Base-by-base conservation (phyloP, 1,284 basidiomycete species). In the Exobasidium cylindrosporum region DNA sequence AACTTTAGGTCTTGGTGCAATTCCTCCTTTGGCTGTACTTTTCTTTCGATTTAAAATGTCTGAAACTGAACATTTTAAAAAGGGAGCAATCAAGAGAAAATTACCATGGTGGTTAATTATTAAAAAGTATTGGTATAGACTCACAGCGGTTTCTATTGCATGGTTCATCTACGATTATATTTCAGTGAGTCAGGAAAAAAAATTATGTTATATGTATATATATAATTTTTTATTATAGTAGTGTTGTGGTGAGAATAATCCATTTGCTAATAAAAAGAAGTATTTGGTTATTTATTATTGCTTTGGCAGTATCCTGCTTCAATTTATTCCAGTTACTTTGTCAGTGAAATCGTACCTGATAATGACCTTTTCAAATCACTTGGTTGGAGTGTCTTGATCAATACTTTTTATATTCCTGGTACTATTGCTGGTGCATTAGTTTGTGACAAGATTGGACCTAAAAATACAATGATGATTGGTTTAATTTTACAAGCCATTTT, bases 1-100 rank as follows among this genome's bases (percentile, higher is more conserved):
- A 43, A 89, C 91, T 3, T 85, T 97, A 30, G 92, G 91, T n/a
- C 84, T 97, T 11, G 94, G 93, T 47, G 83, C 88, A 45, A 80
- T 96, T 57, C 91, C 92, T 26, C 92, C 93, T 3, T 70, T 87
- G 5, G 83, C 86, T 1, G 89, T 95, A 45, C 86, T 95, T 74
- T 76, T 92, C 58, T 96, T 92, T 89, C 91, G 94, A 67, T 76
- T 91, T 61, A 85, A 84, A 63, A 94, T 96, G 89, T 83, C 86
- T 31, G 91, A 96, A 69, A 89, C 91, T 0, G 83, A 83, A 10
- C 83, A 86, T 28, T 80, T 64, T 64, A 86, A 84, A 70, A 86
- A 86, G 67, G 84, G 87, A 68, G 87, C 88, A 0, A 95, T 96
- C 88, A 88, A 86, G 61, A 84, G 85, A 4, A 67, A 69, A 14